These are phyloP conservation scores for Fusarium haematococcum DNA, from an alignment of 2,329 filamentous ascomycete genomes.

Conservation along the genomic window DNA sequence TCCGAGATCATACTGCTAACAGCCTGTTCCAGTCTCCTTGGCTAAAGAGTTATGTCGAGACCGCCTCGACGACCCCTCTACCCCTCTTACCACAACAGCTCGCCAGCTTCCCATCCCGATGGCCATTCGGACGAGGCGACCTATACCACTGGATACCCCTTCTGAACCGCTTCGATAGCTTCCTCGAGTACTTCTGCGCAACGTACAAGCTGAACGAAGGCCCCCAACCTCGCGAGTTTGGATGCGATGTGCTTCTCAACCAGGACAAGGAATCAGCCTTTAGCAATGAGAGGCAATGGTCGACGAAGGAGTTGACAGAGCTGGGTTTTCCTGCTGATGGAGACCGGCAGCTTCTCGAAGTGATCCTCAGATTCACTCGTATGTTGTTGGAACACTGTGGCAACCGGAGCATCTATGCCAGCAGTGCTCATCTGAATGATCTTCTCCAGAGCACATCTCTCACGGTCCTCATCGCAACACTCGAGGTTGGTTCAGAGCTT, in stretches of 20 bases:
- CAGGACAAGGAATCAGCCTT: slow-evolving; percentile 64
- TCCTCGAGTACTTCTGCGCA: slow-evolving; percentile 84
- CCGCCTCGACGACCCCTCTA: slow-evolving; percentile 75
- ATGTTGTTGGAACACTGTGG: slow-evolving; percentile 94
- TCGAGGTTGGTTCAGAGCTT: slow-evolving; percentile 85
- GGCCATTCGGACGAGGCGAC: slow-evolving; percentile 96
- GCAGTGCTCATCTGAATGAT: slow-evolving; percentile 89
- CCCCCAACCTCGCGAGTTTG: slow-evolving; percentile 83
- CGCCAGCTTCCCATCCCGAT: slow-evolving; percentile 83
- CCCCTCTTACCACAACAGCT: slow-evolving; percentile 83
- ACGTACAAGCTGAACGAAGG: slow-evolving; percentile 84
- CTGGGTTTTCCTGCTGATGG: slow-evolving; percentile 79
- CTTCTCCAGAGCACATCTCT: slow-evolving; percentile 89
- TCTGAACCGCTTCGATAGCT: slow-evolving; percentile 90
- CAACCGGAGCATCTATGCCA: slow-evolving; percentile 95
- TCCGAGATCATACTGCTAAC: slow-evolving; percentile 42
- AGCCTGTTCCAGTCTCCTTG: slow-evolving; percentile 77
- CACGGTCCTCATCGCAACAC: slow-evolving; percentile 79
- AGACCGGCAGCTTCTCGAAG: slow-evolving; percentile 83
- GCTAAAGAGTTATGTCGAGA: slow-evolving; percentile 82
- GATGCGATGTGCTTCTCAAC: slow-evolving; percentile 72
- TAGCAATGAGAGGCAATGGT: slow-evolving; percentile 61
- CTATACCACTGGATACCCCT: slow-evolving; percentile 98
- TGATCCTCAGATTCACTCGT: slow-evolving; percentile 85
- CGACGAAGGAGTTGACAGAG: slow-evolving; percentile 60